A percentile compares a stretch with the other conserved stretches of the same genome.
phyloP scores from a whole-genome alignment of 1,284 basidiomycete genomes.

The Omphalotus olearius region DNA sequence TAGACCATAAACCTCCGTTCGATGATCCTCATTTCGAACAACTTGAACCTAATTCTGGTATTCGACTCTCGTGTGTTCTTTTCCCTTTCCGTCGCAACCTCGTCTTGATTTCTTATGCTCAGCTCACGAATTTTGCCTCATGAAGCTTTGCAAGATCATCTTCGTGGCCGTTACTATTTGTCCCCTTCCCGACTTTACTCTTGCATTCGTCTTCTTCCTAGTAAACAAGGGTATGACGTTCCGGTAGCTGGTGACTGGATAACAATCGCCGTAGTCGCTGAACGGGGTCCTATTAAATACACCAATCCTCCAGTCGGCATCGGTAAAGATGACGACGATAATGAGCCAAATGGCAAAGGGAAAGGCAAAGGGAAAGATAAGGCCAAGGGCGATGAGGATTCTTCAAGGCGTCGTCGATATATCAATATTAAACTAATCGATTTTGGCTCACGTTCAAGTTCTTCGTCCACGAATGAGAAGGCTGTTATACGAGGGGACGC shows the following conservation, averaged over 20 bases:
- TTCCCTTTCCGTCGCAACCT: neutral
- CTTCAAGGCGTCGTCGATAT: conserved; percentile 70
- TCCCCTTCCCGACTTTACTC: conserved; percentile 88
- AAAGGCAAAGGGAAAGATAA: conserved; percentile 30
- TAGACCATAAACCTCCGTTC: conserved; percentile 57
- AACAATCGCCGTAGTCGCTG: conserved; percentile 85
- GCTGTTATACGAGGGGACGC: conserved; percentile 75
- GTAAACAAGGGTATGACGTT: conserved; percentile 84
- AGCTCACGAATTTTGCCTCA: conserved; percentile 77
- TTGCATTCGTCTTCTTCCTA: conserved; percentile 68
- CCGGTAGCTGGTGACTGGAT: conserved; percentile 92
- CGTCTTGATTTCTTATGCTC: conserved; percentile 11
- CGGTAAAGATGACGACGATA: conserved; percentile 31
- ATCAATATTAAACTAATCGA: conserved; percentile 85
- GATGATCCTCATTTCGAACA: conserved; percentile 73
- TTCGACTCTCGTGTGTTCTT: conserved; percentile 71
- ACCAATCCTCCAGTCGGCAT: conserved; percentile 61
- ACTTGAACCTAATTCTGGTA: conserved; percentile 86
- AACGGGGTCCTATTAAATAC: conserved; percentile 71
- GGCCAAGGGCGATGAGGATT: conserved; percentile 21
- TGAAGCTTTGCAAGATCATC: conserved; percentile 76
- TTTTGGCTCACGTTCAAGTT: conserved; percentile 59
- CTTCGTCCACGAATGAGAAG: conserved; percentile 48
- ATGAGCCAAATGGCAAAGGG: conserved; percentile 30
- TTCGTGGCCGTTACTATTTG: conserved; percentile 82